Evolutionary conservation across 2,329 filamentous ascomycete species (phyloP).

Genomic region (Purpureocillium lavendulum): DNA sequence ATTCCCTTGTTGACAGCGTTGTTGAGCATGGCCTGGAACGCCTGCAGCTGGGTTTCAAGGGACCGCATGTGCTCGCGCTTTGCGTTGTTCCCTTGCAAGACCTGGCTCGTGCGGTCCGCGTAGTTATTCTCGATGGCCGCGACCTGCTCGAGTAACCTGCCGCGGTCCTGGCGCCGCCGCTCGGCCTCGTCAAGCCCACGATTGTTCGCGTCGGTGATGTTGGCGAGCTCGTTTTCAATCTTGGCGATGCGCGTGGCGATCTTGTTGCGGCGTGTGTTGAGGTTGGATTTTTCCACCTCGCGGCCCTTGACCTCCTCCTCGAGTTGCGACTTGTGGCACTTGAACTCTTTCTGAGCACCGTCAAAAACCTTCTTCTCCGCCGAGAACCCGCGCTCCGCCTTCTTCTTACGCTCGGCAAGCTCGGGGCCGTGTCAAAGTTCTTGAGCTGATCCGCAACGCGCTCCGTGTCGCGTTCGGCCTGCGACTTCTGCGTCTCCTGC

Average conservation of each 20-base stretch:
- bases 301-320: conserved; percentile 56
- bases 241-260: conserved; percentile 63
- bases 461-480: conserved; percentile 47
- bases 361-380: conserved; percentile 54
- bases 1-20: conserved; percentile 22
- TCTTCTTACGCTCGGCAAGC: conserved; percentile 48
- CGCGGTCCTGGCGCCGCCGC: conserved; percentile 43
- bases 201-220: conserved; percentile 60
- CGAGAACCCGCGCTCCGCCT: conserved; percentile 42
- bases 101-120: conserved; percentile 31
- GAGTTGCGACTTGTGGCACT: conserved; percentile 50
- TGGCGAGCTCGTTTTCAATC: conserved; percentile 63
- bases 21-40: conserved; percentile 23
- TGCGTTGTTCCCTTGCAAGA: conserved; percentile 21
- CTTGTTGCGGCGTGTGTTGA: conserved; percentile 64
- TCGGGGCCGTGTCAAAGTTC: conserved; percentile 57
- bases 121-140: conserved; percentile 37
- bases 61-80: conserved; percentile 20
- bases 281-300: conserved; percentile 53
- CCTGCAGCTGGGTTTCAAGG: conserved; percentile 22
- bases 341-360: conserved; percentile 42
- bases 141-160: conserved; percentile 37
- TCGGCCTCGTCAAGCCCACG: conserved; percentile 57
- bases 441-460: conserved; percentile 51
- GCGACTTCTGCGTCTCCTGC: conserved; percentile 65